Evolutionary conservation across 208 protist genomes (phyloP).

Genomic region (Spongospora subterranea): DNA sequence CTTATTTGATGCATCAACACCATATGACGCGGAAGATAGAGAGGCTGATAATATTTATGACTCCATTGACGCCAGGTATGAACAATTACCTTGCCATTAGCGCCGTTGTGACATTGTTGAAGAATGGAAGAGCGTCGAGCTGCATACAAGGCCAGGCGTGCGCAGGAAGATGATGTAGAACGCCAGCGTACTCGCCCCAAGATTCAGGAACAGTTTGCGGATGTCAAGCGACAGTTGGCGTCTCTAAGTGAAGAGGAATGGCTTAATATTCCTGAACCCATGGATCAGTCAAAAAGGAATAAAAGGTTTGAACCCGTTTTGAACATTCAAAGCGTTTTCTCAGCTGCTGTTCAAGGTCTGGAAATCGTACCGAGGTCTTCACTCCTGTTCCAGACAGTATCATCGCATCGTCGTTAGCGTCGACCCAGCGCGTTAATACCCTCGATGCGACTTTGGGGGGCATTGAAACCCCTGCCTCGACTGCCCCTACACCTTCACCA

Average conservation of each 20-base stretch:
- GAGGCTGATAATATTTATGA: conserved; percentile 81
- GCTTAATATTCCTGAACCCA: conserved; percentile 44
- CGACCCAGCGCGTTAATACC: conserved; percentile 27
- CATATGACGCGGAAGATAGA: conserved; percentile 83
- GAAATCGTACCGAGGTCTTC: conserved; percentile 53
- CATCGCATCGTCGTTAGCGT: neutral
- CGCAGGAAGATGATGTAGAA: conserved; percentile 70
- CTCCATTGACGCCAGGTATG: conserved; percentile 67
- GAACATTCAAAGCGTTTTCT: neutral
- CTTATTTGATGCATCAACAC: conserved; percentile 69
- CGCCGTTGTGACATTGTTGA: conserved; percentile 74
- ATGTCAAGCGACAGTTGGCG: conserved; percentile 76
- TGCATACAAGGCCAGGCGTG: conserved; percentile 43
- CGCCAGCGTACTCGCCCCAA: conserved; percentile 76
- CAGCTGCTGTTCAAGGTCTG: conserved; percentile 13
- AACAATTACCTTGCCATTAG: conserved; percentile 57
- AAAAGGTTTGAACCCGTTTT: conserved; percentile 55
- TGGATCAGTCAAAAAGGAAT: conserved; percentile 55
- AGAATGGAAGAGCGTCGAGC: conserved; percentile 78
- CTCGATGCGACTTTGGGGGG: conserved; percentile 47
- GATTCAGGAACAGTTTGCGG: conserved; percentile 81
- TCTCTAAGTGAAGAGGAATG: conserved; percentile 51
- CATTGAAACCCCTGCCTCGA: conserved; percentile 5
- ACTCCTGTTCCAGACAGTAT: conserved; percentile 63
- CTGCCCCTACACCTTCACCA: conserved; percentile 16